Percentiles rank a stretch among this genome's conserved stretches.
Conservation (phyloP, 164 flowering plant species). For the Liquidambar formosana region DNA sequence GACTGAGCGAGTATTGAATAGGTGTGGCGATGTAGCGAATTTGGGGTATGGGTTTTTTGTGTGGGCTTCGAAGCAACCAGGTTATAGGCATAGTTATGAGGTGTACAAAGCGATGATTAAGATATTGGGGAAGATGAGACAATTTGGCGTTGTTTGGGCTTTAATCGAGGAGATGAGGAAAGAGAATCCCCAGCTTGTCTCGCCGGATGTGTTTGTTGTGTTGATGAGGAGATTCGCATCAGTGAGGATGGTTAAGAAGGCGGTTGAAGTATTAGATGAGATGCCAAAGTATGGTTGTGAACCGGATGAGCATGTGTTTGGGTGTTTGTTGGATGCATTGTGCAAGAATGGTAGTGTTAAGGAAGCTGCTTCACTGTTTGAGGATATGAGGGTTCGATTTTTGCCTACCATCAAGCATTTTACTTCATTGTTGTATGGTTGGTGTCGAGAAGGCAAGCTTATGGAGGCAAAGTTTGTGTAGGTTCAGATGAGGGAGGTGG, state of each 20-base stretch:
- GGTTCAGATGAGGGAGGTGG: slow-evolving; percentile 78
- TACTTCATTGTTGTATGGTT: slow-evolving; percentile 81
- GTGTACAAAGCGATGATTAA: slow-evolving; percentile 80
- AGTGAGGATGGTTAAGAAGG: slow-evolving; percentile 77
- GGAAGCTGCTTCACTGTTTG: slow-evolving; percentile 82
- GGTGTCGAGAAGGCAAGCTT: slow-evolving; percentile 89
- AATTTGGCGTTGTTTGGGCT: slow-evolving; percentile 93
- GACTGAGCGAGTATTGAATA: slow-evolving; percentile 68
- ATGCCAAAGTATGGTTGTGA: slow-evolving; percentile 92
- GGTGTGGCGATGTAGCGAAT: slow-evolving; percentile 92
- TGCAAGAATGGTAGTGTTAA: slow-evolving; percentile 85
- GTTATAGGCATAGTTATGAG: slow-evolving; percentile 67
- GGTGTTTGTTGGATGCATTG: slow-evolving; percentile 89
- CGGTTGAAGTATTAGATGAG: slow-evolving; percentile 81
- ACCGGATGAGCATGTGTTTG: slow-evolving; percentile 82
- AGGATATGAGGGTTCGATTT: slow-evolving; percentile 73
- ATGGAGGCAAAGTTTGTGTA: slow-evolving; percentile 78
- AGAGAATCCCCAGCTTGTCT: slow-evolving; percentile 56
- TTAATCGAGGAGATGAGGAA: slow-evolving; percentile 81
- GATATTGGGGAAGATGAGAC: slow-evolving; percentile 76
- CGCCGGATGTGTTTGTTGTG: slow-evolving; percentile 67
- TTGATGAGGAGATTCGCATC: slow-evolving; percentile 89
- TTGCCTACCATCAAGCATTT: slow-evolving; percentile 68
- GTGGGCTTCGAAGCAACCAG: slow-evolving; percentile 86
- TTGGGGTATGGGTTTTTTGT: slow-evolving; percentile 70